Evolutionary conservation across 257 asterid species (phyloP), one percentile per base, ranked within the genome.

Genomic region (Scutellaria baicalensis): DNA sequence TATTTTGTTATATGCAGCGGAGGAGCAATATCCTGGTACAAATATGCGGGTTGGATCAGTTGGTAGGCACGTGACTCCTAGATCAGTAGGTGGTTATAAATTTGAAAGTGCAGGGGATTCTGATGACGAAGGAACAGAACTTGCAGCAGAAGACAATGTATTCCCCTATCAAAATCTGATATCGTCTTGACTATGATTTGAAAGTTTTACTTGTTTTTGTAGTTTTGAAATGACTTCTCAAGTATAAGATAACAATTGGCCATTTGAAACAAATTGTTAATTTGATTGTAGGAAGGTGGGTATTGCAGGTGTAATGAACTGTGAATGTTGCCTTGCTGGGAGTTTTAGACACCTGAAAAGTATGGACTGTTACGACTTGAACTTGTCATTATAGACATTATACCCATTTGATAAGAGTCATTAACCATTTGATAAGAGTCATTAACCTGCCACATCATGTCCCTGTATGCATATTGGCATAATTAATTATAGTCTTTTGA

Each of bases 51-150:
- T 85, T 65, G 95, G 90, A 70, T 85, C 95, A 23, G 84, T 56
- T 72, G 93, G 89, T 67, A 87, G 88, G 84, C 76, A 81, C 61
- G 75, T 73, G 72, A 82, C 97, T 73, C 87, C 96, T 49, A 83
- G 86, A 75, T 75, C 89, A 67, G 74, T 83, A 1, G 69, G 80
- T 77, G 84, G 85, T 78, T 82, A 69, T 82, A 83, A 86, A 62
- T 83, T 82, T 79, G 92, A 84, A 72, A 71, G 84, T 72, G 79
- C 82, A 5, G 96, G 83, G 66, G 91, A 88, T 77, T 88, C 87
- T 72, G 95, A 88, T 40, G 92, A 86, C 13, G 93, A 86, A 64
- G 86, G 58, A 72, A 70, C 85, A 20, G 87, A 88, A 74, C 70
- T 78, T 77, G 80, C 77, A 69, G 61, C 75, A 17, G 85, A 59